Evolutionary conservation across 768 basidiomycete species (phyloP).

Genomic region (Boletus rubropictus): DNA sequence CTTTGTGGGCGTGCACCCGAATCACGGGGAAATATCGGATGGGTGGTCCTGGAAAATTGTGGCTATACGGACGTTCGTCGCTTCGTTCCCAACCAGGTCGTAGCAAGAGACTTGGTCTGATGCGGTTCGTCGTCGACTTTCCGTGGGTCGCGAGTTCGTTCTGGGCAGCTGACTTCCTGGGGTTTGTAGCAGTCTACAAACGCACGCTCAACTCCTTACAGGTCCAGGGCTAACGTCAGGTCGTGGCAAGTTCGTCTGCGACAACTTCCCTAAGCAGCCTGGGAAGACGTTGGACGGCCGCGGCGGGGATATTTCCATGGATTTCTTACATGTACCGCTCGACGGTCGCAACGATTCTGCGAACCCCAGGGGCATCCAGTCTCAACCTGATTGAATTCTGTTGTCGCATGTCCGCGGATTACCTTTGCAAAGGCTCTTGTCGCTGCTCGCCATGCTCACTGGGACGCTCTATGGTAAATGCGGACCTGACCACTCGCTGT

Average conservation of each 20-base stretch:
- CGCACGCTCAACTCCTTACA: slow-evolving; percentile 13
- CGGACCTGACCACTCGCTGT: too few relatives aligned
- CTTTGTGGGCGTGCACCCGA: not conserved
- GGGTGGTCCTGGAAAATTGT: too few relatives aligned
- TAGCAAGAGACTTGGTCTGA: too few relatives aligned
- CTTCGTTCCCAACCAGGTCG: too few relatives aligned
- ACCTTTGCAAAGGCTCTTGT: not conserved
- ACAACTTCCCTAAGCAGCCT: slow-evolving; percentile 56
- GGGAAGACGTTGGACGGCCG: slow-evolving; percentile 67
- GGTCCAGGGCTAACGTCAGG: slow-evolving; percentile 68
- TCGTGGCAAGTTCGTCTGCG: slow-evolving; percentile 62
- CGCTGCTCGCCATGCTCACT: slow-evolving; percentile 34
- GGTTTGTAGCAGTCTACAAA: too few relatives aligned
- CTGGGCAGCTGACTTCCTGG: too few relatives aligned
- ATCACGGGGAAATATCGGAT: slow-evolving; percentile 1
- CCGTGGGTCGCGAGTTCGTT: too few relatives aligned
- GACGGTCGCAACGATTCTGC: slow-evolving; percentile 70
- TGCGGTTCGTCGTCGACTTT: too few relatives aligned
- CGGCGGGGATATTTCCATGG: slow-evolving; percentile 64
- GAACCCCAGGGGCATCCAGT: slow-evolving; percentile 59
- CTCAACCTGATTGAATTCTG: too few relatives aligned
- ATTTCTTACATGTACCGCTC: slow-evolving; percentile 60
- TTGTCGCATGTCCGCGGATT: slow-evolving; percentile 41
- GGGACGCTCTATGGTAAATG: slow-evolving; percentile 40
- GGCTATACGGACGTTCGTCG: too few relatives aligned